Evolutionary conservation across 345 rosid genomes (phyloP).

Genomic region (Rhodomyrtus tomentosa): DNA sequence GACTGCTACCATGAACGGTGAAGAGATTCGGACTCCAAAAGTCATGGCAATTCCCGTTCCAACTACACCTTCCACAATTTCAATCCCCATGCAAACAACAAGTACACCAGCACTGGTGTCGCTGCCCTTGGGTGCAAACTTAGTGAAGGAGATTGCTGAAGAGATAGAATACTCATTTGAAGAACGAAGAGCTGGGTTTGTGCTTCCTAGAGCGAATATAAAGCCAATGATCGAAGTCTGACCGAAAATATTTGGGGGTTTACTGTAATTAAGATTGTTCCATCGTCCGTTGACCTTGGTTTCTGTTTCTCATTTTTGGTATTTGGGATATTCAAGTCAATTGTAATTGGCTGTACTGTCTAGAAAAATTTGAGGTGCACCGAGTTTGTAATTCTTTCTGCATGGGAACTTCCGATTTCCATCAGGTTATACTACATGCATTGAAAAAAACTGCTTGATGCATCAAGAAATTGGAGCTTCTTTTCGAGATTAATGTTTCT

Average conservation of each 20-base stretch:
- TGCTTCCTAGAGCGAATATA: conserved; percentile 28
- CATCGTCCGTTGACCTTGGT: neutral
- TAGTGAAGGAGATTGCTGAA: conserved; percentile 22
- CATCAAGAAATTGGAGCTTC: neutral
- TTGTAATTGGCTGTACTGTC: conserved; percentile 34
- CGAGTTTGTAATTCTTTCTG: conserved; percentile 3
- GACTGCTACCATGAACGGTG: conserved; percentile 22
- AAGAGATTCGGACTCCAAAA: conserved; percentile 60
- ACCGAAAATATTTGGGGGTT: neutral
- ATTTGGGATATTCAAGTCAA: conserved; percentile 26
- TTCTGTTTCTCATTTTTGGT: neutral
- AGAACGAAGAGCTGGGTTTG: conserved; percentile 76
- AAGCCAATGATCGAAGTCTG: conserved; percentile 39
- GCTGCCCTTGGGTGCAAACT: conserved; percentile 10
- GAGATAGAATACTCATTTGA: conserved; percentile 79
- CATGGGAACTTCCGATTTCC: neutral
- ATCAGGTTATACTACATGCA: neutral
- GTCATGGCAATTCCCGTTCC: conserved; percentile 44
- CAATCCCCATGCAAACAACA: conserved; percentile 71
- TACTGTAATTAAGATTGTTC: neutral
- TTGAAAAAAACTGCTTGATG: neutral
- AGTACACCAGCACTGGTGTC: conserved; percentile 45
- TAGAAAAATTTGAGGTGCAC: conserved; percentile 12
- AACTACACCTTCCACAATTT: conserved; percentile 53
- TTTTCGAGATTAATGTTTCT: neutral